Base-by-base conservation (phyloP, 495 filamentous ascomycete species). In the Penicillium fimorum region DNA sequence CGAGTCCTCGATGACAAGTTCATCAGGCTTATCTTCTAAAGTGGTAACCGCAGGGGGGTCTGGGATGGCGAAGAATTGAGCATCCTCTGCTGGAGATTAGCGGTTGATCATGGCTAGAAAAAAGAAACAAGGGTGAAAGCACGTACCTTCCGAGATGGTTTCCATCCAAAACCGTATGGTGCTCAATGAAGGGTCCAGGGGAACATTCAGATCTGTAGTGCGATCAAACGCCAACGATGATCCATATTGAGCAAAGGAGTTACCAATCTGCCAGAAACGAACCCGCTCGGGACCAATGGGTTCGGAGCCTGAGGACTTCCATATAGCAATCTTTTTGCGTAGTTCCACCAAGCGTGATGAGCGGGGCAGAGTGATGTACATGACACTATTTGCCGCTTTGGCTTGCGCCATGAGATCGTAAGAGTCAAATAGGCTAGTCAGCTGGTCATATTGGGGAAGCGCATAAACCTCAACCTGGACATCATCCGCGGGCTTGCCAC, bases 361-460 rank as follows among this genome's bases (percentile, higher is more conserved):
- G 18, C 70, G 63, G 11, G 76, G 74, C 32, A 79, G 43, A n/a
- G 57, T 70, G 56, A 78, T 63, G 33, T 75, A 74, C 70, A 76
- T 71, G 46, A 77, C 74, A 35, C 58, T 57, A 35, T 75, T 71
- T 17, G 60, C 47, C 1, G 68, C 53, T 55, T 75, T 75, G 5
- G 76, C 70, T n/a, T 70, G 66, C 6, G 73, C 66, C 76, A 79
- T 77, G 29, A 79, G 68, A 45, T 79, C 74, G 45, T 77, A 76
- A 6, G 73, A 69, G 35, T 79, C 72, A 38, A 77, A 79, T 9
- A 77, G 57, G 42, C 74, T 76, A 40, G 45, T 47, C 44, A 79
- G 44, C 49, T 70, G 56, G 33, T 73, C 69, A 42, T 73, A 70
- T n/a, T 68, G 61, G 0, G 69, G 58, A 25, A 73, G 55, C 0